These are phyloP conservation scores for Sabuloglossum arenarium DNA, from an alignment of 495 filamentous ascomycete species.

Conservation along the genomic window DNA sequence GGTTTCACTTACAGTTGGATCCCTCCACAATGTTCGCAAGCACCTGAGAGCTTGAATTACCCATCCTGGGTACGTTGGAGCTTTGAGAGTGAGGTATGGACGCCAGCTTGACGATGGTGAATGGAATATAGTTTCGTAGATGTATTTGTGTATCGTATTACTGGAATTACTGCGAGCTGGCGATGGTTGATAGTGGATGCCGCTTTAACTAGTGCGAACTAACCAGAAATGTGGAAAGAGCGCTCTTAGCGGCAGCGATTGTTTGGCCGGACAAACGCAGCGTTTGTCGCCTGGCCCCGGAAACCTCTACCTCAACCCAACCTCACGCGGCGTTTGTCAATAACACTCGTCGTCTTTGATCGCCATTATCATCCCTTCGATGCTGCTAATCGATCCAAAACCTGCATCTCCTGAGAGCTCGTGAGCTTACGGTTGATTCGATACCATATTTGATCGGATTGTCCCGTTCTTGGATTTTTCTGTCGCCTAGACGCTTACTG, in stretches of 20 bases:
- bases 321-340: neutral
- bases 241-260: neutral
- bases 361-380: neutral
- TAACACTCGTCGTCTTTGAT: neutral
- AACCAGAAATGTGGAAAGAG: neutral
- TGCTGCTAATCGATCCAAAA: neutral
- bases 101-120: conserved; percentile 6
- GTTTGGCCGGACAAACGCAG: neutral
- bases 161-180: neutral
- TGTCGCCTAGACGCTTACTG: neutral
- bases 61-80: conserved; percentile 29
- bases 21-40: conserved; percentile 90
- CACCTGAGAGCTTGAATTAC: conserved; percentile 62
- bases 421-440: neutral
- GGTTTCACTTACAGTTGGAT: conserved; percentile 71
- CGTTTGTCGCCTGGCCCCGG: neutral
- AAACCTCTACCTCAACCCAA: neutral
- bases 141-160: neutral
- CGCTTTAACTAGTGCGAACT: neutral
- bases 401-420: neutral
- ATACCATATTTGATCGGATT: conserved; percentile 1
- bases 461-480: neutral
- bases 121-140: neutral
- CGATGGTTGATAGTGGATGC: conserved; percentile 3
- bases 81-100: conserved; percentile 16